Base-by-base conservation (phyloP, 495 filamentous ascomycete species). In the Podospora pseudocomata region DNA sequence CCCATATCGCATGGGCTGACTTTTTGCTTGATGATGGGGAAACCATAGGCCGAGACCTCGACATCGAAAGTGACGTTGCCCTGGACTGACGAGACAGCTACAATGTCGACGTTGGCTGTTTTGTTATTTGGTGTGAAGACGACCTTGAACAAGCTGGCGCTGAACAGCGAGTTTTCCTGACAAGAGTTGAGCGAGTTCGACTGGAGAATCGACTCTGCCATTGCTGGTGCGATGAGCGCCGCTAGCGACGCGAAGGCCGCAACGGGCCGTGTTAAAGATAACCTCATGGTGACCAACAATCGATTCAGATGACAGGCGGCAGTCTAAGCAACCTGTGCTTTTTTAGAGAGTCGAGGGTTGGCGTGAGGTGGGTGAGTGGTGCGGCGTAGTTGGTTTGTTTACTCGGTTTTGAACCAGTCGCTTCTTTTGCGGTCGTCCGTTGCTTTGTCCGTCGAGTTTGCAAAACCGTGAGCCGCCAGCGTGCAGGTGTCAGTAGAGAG, bases 1-100 rank as follows among this genome's bases (percentile, higher is more conserved):
- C 84, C 80, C 67, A 84, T 78, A 2, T 85, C 77, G 85, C 95
- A 99, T 19, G 94, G 95, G 77, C 97, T 78, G 63, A 98, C 74
- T 5, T 80, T 86, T 67, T 86, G 79, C 54, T 81, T 79, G 66
- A 93, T 78, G 62, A 90, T 86, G 27, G 81, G 80, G 79, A 89
- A 93, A 70, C 95, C 95, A 77, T 99, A 99, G 32, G 91, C 94
- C 59, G 88, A 84, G 67, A 97, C 83, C 34, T 86, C 76, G 63
- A 97, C 73, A 54, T 93, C 89, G 64, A 94, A 93, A 28, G 84
- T 84, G 64, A 99, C 91, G 78, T 90, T 90, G 64, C 93, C 93
- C 64, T 89, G 85, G 65, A 99, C 92, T 5, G 90, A 87, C 4
- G 94, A 96, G 11, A 92, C 88, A 68, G 92, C 94, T 70, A 91